Percentiles rank a stretch among this genome's conserved stretches.
Conservation (phyloP, 257 asterid species). For the Gentiana macrophylla region DNA sequence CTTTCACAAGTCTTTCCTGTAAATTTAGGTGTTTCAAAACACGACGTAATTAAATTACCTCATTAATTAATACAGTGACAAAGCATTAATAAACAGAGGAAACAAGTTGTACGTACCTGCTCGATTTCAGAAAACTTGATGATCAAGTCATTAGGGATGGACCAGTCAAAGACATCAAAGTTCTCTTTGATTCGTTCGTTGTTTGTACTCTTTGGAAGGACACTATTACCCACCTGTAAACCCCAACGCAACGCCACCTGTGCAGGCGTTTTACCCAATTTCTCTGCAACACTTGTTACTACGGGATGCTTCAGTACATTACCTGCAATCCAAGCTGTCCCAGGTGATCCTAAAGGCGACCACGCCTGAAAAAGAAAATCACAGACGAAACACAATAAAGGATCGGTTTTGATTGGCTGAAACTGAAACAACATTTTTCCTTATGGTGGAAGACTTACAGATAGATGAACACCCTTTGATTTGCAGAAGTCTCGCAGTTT, state of each 20-base stretch:
- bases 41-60: not conserved
- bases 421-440: too few relatives aligned
- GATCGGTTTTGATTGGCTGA: too few relatives aligned
- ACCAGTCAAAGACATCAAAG: slow-evolving; percentile 23
- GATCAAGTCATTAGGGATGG: slow-evolving; percentile 33
- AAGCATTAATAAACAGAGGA: not conserved
- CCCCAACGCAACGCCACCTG: slow-evolving; percentile 43
- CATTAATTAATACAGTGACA: not conserved
- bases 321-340: slow-evolving; percentile 53
- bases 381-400: not conserved
- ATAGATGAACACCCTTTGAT: slow-evolving; percentile 47
- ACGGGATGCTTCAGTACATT: slow-evolving; percentile 56
- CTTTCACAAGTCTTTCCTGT: slow-evolving; percentile 56
- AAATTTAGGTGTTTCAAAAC: not conserved
- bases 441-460: slow-evolving; percentile 23
- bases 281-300: slow-evolving; percentile 28
- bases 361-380: slow-evolving; percentile 33
- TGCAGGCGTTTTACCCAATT: slow-evolving; percentile 41
- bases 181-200: slow-evolving; percentile 36
- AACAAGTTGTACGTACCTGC: slow-evolving; percentile 19
- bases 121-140: slow-evolving; percentile 33
- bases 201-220: slow-evolving; percentile 37
- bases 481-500: slow-evolving; percentile 36
- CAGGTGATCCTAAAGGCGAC: slow-evolving; percentile 87
- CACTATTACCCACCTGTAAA: slow-evolving; percentile 32